Evolutionary conservation across 371 early-diverging fungal species (phyloP), one percentile per base, ranked within the genome.

Genomic region (Mortierella sp.): DNA sequence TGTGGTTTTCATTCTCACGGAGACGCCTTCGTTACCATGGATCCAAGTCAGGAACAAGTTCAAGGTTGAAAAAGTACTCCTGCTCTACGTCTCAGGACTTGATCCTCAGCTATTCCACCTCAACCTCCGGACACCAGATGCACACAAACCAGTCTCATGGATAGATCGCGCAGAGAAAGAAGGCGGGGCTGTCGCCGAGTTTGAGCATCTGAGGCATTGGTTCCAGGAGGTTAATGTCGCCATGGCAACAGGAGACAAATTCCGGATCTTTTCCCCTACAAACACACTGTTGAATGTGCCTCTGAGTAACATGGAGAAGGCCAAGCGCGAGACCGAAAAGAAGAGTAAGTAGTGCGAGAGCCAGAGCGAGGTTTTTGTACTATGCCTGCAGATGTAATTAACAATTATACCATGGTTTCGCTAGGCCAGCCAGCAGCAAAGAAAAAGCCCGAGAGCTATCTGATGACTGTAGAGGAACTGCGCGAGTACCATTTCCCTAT

Each of bases 401-500:
- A n/a, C n/a, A n/a, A n/a, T n/a, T n/a, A n/a, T n/a, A n/a, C n/a
- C n/a, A n/a, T n/a, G n/a, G n/a, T n/a, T n/a, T 19, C 16, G 40
- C 16, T 47, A 68, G 68, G 50, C 19, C 27, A 53, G 21, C 63
- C 55, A 45, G 22, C 67, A 4, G 45, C 25, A 13, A 73, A 63
- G 50, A 43, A 54, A 24, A 81, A 81, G 71, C 69, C 82, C 41
- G 85, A 83, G 43, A 80, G 71, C 53, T 86, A 85, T 57, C 50
- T 86, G 13, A 51, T 89, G 66, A 72, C 83, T 1, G 58, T 81
- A 22, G 81, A 85, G 6, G 80, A 87, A 31, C 58, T 89, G 65
- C 79, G 57, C 22, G 79, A 72, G 28, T 78, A 60, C 21, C 76
- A 80, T 16, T 89, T 83, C 55, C 88, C 90, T 47, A 77, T 89